A percentile compares a stretch with the other conserved stretches of the same genome.
phyloP scores from a whole-genome alignment of 169 alveolate species.

The Theileria sp. region DNA sequence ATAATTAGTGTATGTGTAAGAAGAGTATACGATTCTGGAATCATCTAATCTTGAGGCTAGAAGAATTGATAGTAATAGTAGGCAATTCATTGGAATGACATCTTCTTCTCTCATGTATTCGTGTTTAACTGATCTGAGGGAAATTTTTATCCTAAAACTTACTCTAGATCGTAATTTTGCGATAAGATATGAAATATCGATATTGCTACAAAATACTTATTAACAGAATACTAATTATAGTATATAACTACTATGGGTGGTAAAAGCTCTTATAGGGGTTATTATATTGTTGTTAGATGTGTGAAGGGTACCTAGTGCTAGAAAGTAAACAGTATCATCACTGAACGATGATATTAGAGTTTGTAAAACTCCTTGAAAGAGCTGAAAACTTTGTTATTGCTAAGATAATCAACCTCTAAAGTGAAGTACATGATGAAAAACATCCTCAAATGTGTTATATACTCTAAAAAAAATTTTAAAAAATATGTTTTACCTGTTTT shows the following conservation, averaged over 20 bases:
- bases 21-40: slow-evolving; percentile 27
- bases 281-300: neutral
- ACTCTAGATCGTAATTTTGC: slow-evolving; percentile 40
- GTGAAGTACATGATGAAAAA: slow-evolving; percentile 33
- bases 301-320: slow-evolving; percentile 20
- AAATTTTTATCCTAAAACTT: neutral
- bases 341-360: slow-evolving; percentile 60
- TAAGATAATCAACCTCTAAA: slow-evolving; percentile 18
- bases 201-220: slow-evolving; percentile 11
- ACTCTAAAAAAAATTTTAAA: neutral
- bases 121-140: slow-evolving; percentile 22
- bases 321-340: slow-evolving; percentile 55
- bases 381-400: slow-evolving; percentile 8
- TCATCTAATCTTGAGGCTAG: slow-evolving; percentile 53
- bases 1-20: neutral
- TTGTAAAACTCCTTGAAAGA: slow-evolving; percentile 59
- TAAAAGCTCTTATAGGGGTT: neutral
- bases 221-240: neutral
- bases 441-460: slow-evolving; percentile 13
- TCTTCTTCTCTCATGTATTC: slow-evolving; percentile 48
- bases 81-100: slow-evolving; percentile 61
- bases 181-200: slow-evolving; percentile 47
- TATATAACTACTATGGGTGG: neutral
- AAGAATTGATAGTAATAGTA: slow-evolving; percentile 39
- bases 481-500: slow-evolving; percentile 14